Base-by-base conservation (phyloP, 352 stramenopile genomes). In the Phytophthora capsici region DNA sequence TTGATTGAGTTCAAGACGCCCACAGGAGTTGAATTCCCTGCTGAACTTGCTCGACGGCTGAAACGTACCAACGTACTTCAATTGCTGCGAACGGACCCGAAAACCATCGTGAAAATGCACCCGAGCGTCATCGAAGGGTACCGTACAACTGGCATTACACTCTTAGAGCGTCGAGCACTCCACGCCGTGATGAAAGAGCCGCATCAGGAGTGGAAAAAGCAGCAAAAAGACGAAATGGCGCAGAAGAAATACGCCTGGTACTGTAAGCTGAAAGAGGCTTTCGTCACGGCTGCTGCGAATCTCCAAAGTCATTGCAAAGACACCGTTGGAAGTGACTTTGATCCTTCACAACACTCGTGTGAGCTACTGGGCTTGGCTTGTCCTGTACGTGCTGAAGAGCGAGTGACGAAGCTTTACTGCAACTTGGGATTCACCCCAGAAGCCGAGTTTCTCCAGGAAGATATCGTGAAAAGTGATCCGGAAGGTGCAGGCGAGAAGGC, bases 11-110 rank as follows among this genome's bases (percentile, higher is more conserved):
- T 89, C 36, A 26, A 55, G 14, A 89, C 86, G 1, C 90, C 88
- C 7, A 89, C 82, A 23, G 84, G 87, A 2, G 65, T 66, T n/a
- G 61, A 75, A 44, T 85, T 96, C 25, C 77, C 88, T 4, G 66
- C 68, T 9, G 78, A 85, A 4, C 80, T 95, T 5, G 90, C 91
- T 0, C 86, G 86, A 37, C 84, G 90, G 5, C 83, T 98, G 9
- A 98, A 98, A 68, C 84, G 91, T 14, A 96, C 88, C 13, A 97
- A 97, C 59, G 82, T 95, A 8, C 69, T 98, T 0, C 80, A 94
- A 48, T 66, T 97, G 10, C 62, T 96, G 6, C 86, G 91, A 22
- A 72, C 86, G 9, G 73, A 90, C 16, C 91, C 91, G 0, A 78
- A 81, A 44, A 82, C 80, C 6, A 88, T 97, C 38, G 66, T 75